Conservation (phyloP, 164 flowering plant species). For the Vitis rotundifolia region DNA sequence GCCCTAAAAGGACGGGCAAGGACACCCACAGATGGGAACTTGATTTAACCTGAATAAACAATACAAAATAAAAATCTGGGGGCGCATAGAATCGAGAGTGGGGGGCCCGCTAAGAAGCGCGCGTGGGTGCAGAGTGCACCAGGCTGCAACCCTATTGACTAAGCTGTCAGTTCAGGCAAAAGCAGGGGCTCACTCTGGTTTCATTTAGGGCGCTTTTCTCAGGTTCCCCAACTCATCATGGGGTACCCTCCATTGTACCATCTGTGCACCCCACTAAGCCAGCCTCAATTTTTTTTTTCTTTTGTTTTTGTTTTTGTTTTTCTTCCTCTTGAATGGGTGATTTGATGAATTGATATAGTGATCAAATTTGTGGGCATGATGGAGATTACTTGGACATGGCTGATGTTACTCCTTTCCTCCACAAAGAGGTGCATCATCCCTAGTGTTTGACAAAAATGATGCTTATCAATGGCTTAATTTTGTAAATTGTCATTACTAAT, state of each 20-base stretch:
- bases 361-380: not conserved
- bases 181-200: not conserved
- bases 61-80: conserved; percentile 12
- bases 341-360: conserved; percentile 4
- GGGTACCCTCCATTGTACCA: conserved; percentile 16
- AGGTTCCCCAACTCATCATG: conserved; percentile 7
- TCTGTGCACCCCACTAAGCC: conserved; percentile 31
- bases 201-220: not conserved
- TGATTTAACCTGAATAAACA: conserved; percentile 23
- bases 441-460: no score
- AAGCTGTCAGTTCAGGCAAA: conserved; percentile 21
- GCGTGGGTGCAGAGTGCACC: conserved; percentile 26
- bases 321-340: no score
- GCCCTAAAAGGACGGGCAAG: conserved; percentile 20
- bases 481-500: no score
- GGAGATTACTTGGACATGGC: no score
- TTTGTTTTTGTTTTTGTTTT: no score
- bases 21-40: conserved; percentile 33
- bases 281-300: conserved; percentile 10
- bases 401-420: no score
- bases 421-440: no score
- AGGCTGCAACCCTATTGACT: conserved; percentile 10
- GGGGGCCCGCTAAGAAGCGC: conserved; percentile 20
- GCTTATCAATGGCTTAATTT: no score
- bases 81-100: conserved; percentile 22